A percentile compares a stretch with the other conserved stretches of the same genome.
phyloP scores from a whole-genome alignment of 108 stramenopile genomes.

The Nitzschia sp. region DNA sequence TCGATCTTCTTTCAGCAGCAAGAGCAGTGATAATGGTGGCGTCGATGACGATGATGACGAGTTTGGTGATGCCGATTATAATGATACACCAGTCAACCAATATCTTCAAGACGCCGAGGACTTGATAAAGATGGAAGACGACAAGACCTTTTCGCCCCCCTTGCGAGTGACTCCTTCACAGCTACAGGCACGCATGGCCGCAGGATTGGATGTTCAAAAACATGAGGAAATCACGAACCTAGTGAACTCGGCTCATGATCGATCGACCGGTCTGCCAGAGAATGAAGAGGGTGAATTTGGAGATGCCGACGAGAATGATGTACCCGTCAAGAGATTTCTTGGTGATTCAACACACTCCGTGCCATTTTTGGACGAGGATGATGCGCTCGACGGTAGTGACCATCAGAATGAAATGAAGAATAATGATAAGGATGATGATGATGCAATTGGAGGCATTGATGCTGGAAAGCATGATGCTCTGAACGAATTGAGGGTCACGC shows the following conservation, averaged over 20 bases:
- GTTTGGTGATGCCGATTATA: slow-evolving; percentile 9
- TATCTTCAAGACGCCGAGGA: not conserved
- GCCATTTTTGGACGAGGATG: not conserved
- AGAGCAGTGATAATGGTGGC: not conserved
- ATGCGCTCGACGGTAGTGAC: not conserved
- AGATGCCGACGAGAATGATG: slow-evolving; percentile 7
- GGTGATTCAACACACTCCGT: not conserved
- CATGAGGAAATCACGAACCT: slow-evolving; percentile 6
- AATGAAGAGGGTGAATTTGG: slow-evolving; percentile 14
- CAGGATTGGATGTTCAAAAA: slow-evolving; percentile 8
- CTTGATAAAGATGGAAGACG: not conserved
- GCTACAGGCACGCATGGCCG: not conserved
- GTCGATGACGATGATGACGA: slow-evolving; percentile 6
- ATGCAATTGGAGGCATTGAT: not conserved
- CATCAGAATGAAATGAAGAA: not conserved
- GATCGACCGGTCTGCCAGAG: not conserved
- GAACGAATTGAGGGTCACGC: not conserved
- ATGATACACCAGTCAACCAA: slow-evolving; percentile 7
- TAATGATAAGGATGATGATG: not conserved
- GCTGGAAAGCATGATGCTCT: not conserved
- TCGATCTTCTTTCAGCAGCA: no score
- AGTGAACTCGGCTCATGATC: not conserved
- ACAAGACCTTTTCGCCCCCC: not conserved
- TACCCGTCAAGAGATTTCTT: not conserved
- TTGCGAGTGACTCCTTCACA: slow-evolving; percentile 1